A percentile compares a stretch with the other conserved stretches of the same genome.
phyloP scores from a whole-genome alignment of 805 yeast species.

The Starmerella etchellsii region DNA sequence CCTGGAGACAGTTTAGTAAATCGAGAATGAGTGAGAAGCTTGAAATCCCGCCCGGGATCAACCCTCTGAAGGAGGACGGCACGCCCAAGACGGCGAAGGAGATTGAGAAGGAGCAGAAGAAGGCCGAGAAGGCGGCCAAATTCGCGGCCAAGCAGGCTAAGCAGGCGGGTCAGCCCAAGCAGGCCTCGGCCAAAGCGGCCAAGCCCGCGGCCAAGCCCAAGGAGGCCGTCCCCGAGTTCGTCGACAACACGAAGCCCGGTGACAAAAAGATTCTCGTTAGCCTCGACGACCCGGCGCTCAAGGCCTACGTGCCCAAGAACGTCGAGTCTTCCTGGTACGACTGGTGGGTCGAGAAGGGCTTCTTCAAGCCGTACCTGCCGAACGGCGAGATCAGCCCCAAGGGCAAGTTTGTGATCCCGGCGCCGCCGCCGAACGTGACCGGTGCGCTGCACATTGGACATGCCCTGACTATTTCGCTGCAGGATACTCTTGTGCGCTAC shows the following conservation, averaged over 20 bases:
- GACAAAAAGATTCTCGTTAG: constrained; percentile 81
- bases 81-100: constrained; percentile 59
- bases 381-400: constrained; percentile 68
- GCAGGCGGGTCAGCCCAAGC: constrained; percentile 26
- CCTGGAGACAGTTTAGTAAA: background rate
- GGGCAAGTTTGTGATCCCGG: constrained; percentile 81
- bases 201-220: constrained; percentile 49
- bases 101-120: constrained; percentile 73
- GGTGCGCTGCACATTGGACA: constrained; percentile 99
- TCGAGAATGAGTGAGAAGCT: background rate
- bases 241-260: constrained; percentile 74
- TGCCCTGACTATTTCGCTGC: constrained; percentile 89
- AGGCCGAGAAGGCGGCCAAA: constrained; percentile 78
- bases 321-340: constrained; percentile 96
- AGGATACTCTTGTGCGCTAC: constrained; percentile 83
- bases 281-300: constrained; percentile 82
- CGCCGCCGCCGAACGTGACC: constrained; percentile 99
- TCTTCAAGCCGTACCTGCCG: constrained; percentile 73
- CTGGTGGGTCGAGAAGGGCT: constrained; percentile 90
- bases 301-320: constrained; percentile 82
- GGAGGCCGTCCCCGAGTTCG: constrained; percentile 72
- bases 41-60: background rate
- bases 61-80: constrained; percentile 14
- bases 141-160: constrained; percentile 76
- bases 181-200: constrained; percentile 26